Evolutionary conservation across 805 yeast species (phyloP).

Genomic region (Barnettozyma siamensis): DNA sequence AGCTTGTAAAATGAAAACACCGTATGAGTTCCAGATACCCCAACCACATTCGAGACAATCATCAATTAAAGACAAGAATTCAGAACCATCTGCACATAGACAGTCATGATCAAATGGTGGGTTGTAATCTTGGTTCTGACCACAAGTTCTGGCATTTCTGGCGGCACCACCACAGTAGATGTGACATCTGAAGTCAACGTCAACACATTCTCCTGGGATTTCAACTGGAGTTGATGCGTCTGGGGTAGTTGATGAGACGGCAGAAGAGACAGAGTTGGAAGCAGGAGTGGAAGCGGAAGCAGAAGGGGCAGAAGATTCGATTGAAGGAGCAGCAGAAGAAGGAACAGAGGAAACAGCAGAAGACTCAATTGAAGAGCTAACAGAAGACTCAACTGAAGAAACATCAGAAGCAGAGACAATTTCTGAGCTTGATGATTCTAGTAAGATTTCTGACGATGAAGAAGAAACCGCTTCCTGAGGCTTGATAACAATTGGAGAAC

Average conservation of each 20-base stretch:
- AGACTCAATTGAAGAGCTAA: not conserved
- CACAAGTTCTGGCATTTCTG: constrained; percentile 7
- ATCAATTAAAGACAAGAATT: not conserved
- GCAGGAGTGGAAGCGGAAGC: not conserved
- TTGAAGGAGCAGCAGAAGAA: not conserved
- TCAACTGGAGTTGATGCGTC: not conserved
- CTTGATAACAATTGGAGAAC: too few relatives aligned
- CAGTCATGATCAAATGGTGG: constrained; percentile 8
- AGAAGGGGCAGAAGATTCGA: not conserved
- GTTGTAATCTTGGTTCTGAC: not conserved
- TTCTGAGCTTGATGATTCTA: too few relatives aligned
- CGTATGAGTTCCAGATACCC: constrained; percentile 7
- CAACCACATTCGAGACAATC: constrained; percentile 9
- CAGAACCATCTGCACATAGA: constrained; percentile 5
- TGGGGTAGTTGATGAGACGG: not conserved
- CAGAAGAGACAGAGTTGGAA: not conserved
- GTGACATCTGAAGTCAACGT: constrained; percentile 1
- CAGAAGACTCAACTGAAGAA: not conserved
- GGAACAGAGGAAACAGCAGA: not conserved
- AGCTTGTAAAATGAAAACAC: constrained; percentile 1
- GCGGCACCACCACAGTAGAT: constrained; percentile 7
- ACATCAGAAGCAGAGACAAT: not conserved
- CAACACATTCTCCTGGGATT: not conserved
- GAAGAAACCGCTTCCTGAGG: too few relatives aligned
- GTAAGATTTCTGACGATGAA: too few relatives aligned